These are phyloP conservation scores for Xerophyta viscosa DNA, from an alignment of 106 monocot genomes.

Conservation along the genomic window DNA sequence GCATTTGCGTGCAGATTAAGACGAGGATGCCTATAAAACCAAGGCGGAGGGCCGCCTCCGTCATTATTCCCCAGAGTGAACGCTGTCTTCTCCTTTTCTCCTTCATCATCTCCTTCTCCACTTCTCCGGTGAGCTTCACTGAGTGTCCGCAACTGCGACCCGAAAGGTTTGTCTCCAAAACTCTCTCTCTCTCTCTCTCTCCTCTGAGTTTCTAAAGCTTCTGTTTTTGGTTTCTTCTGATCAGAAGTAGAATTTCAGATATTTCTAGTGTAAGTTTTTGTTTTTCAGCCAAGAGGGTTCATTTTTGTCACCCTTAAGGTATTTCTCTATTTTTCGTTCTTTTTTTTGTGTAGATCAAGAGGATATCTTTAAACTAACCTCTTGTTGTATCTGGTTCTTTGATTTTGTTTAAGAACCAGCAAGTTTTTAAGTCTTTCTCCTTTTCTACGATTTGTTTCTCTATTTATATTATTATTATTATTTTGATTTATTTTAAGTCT, in stretches of 20 bases:
- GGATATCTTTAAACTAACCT: constrained; percentile 1
- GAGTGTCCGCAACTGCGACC: too few relatives aligned
- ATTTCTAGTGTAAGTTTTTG: background rate
- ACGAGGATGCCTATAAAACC: too few relatives aligned
- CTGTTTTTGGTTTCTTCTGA: too few relatives aligned
- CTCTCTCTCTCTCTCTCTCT: background rate
- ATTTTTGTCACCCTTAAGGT: constrained; percentile 30
- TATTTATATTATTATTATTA: background rate
- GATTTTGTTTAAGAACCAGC: constrained; percentile 28
- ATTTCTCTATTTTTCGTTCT: too few relatives aligned
- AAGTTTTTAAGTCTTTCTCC: background rate
- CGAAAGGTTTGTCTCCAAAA: background rate
- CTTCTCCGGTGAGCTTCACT: too few relatives aligned
- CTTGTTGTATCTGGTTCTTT: constrained; percentile 13
- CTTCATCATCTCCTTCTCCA: too few relatives aligned
- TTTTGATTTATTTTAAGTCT: background rate
- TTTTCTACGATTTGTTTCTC: background rate
- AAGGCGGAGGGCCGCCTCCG: too few relatives aligned
- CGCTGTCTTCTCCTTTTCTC: too few relatives aligned
- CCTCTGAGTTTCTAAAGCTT: background rate
- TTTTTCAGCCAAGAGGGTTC: constrained; percentile 14
- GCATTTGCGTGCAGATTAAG: too few relatives aligned
- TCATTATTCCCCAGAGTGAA: too few relatives aligned
- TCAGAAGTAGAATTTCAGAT: background rate
- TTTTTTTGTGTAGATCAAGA: background rate